Evolutionary conservation across 2,329 filamentous ascomycete genomes (phyloP), one percentile per base, ranked within the genome.

Genomic region (Trichoderma koningii): DNA sequence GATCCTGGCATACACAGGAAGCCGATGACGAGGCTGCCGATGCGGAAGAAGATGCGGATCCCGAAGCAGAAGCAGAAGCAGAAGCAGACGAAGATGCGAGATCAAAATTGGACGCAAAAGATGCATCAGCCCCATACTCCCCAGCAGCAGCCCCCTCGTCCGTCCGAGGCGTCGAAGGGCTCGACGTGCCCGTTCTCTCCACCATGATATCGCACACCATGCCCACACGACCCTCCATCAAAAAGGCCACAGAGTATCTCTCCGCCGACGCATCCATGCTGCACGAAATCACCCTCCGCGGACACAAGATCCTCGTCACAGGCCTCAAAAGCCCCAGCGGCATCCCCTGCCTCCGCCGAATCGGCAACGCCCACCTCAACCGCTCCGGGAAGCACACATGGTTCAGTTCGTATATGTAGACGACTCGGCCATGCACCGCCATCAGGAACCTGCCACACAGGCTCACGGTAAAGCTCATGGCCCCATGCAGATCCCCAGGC

Each of bases 241-340:
- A 76, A 34, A 85, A 81, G 17, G 86, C 87, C 59, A 89, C 77
- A 7, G 85, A 80, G 68, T 84, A 80, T 50, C 81, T 79, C 9
- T 82, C 77, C 2, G 79, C 81, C 5, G 83, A 87, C 0, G 84
- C 85, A 71, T 89, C 86, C 81, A 90, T 87, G 67, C 84, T 85
- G 69, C 86, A 84, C 3, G 82, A 81, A 6, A 90, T 72, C 2
- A 89, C 82, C 51, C 81, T 77, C 17, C 80, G 77, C 14, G 85
- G 85, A 69, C 87, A 89, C 15, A 81, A 71, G 12, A 90, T 80
- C 47, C 77, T 82, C 1, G 85, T 80, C 17, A 86, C 73, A 2
- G 81, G 82, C 2, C 50, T 76, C 67, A 63, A 84, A 60, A 70
- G 70, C 69, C 65, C 76, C 69, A 66, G 21, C 3, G 68, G 52